A percentile compares a stretch with the other conserved stretches of the same genome.
These are phyloP conservation scores for Striga asiatica DNA, from an alignment of 257 asterid species.

Conservation along the genomic window DNA sequence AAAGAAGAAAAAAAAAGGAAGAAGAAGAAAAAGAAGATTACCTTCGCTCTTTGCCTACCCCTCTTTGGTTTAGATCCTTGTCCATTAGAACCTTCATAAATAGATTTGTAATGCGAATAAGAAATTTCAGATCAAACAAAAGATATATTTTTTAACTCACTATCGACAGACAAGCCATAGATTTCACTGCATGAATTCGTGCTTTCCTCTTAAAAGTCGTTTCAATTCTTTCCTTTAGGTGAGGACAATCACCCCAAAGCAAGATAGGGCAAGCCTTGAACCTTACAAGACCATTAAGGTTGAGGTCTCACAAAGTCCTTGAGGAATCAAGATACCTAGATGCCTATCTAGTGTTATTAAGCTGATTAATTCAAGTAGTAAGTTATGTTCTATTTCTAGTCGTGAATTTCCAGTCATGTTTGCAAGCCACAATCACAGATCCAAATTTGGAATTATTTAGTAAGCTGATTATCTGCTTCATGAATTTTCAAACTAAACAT, in stretches of 20 bases:
- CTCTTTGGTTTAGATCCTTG: conserved; percentile 64
- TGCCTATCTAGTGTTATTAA: not conserved
- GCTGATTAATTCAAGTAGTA: not conserved
- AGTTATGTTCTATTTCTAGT: not conserved
- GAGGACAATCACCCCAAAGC: not conserved
- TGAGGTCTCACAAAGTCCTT: conserved; percentile 1
- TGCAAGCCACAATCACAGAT: conserved; percentile 3
- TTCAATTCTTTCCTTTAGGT: not conserved
- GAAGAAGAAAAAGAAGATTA: conserved; percentile 14
- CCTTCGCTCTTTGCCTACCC: conserved; percentile 61
- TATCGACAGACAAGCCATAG: not conserved
- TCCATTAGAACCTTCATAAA: conserved; percentile 49
- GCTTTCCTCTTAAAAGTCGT: not conserved
- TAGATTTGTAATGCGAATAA: not conserved
- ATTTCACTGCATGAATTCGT: not conserved
- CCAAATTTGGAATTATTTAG: not conserved
- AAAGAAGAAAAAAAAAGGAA: not conserved
- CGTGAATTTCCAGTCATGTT: not conserved
- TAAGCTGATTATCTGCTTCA: not conserved
- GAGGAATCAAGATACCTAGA: not conserved
- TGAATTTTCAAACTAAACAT: not conserved
- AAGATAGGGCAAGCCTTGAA: not conserved
- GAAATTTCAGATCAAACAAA: not conserved
- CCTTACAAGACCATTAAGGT: conserved; percentile 1
- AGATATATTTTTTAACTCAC: not conserved